Evolutionary conservation across 1,284 basidiomycete genomes (phyloP), one percentile per base, ranked within the genome.

Genomic region (Ceratobasidium sp.): DNA sequence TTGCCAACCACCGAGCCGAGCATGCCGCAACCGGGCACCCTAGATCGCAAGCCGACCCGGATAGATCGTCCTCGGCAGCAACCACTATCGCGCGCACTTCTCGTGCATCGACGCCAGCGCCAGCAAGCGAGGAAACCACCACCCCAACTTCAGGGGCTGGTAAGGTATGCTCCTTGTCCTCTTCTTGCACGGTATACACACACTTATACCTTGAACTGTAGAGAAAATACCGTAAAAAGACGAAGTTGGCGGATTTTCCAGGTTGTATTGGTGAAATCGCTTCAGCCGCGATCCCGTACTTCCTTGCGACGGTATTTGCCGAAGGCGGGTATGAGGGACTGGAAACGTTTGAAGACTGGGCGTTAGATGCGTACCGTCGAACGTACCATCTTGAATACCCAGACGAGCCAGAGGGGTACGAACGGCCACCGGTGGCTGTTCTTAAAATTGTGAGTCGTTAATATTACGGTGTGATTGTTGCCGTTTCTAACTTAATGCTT

Each of bases 251-350:
- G 7, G 70, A 72, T n/a, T 72, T 60, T 40, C 55, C 70, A 15
- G 70, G 70, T 3, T 18, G 23, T 6, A 2, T n/a, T 12, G 51
- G 70, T 12, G 51, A 46, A 7, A 46, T 72, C 49, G 70, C 70
- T 7, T 60, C 39, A 12, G 28, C 55, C 3, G 70, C 70, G 2
- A 72, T 72, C 20, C 70, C 70, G 7, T 53, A 72, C 12, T 46
- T 72, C 28, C 53, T 72, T n/a, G 70, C 70, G n/a, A 72, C 55
- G 1, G 39, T 56, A 6, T 60, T 72, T 42, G 42, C 70, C 23
- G 26, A 46, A 60, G 70, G 70, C 20, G 33, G 51, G 2, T 72
- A 72, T n/a, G 70, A 72, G n/a, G 13, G 20, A 18, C 33, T 28
- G 9, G 55, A 40, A 7, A 72, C 70, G 3, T 26, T 60, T 13